phyloP scores from a whole-genome alignment of 345 rosid genomes.

The Citrus medica region DNA sequence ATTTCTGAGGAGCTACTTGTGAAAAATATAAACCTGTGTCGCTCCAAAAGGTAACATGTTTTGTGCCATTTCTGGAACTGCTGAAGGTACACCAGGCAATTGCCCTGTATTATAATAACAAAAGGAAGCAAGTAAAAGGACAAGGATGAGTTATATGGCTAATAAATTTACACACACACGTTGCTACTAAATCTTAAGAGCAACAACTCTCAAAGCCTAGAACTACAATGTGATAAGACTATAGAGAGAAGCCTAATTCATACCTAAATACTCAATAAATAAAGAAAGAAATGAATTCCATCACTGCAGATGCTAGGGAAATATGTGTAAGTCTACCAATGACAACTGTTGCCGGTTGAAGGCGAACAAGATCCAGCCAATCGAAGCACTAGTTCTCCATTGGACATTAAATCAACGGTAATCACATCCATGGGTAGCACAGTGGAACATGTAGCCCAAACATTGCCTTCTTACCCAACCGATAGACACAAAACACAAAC shows the following conservation, averaged over 20 bases:
- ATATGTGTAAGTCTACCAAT: conserved; percentile 28
- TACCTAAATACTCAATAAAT: conserved; percentile 20
- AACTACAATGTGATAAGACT: conserved; percentile 7
- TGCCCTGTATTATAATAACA: conserved; percentile 24
- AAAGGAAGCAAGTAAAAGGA: not conserved
- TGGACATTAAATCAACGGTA: conserved; percentile 21
- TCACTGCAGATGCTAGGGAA: conserved; percentile 21
- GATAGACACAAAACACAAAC: conserved; percentile 26
- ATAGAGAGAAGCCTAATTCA: conserved; percentile 22
- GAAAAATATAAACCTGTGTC: conserved; percentile 29
- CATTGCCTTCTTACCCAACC: conserved; percentile 33
- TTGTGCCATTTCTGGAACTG: conserved; percentile 27
- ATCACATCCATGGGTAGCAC: conserved; percentile 23
- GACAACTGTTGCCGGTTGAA: conserved; percentile 24
- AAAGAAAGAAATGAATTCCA: conserved; percentile 23
- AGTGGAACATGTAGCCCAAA: conserved; percentile 28
- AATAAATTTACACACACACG: not conserved
- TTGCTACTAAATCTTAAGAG: not conserved
- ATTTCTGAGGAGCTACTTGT: not conserved
- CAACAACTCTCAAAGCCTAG: conserved; percentile 1
- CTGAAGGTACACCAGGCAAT: conserved; percentile 19
- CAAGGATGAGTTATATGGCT: not conserved
- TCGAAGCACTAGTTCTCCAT: conserved; percentile 17
- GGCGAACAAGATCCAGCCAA: conserved; percentile 26
- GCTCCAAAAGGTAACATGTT: conserved; percentile 33